Base-by-base conservation (phyloP, 441 rosid species). In the Adansonia rubrostipa region DNA sequence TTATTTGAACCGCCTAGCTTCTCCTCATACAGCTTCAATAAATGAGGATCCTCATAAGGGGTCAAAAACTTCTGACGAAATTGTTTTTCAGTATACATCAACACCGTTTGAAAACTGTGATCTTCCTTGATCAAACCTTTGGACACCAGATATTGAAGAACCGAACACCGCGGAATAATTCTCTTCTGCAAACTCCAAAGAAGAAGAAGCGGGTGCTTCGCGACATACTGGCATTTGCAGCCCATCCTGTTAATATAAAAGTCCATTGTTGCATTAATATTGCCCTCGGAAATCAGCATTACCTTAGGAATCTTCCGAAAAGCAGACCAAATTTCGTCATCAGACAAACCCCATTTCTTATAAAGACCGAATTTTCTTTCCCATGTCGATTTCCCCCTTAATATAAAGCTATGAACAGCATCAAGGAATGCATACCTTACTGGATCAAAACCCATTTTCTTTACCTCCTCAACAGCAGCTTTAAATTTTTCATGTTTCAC, bases 171-270 rank as follows among this genome's bases (percentile, higher is more conserved):
- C 1, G 80, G 84, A 73, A 81, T 13, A 9, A 77, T 5, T 51
- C 78, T 77, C 71, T 77, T 81, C 7, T 68, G 33, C 50, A 73
- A 56, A 61, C 82, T 79, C 3, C 11, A n/a, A 3, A 13, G 2
- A 6, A 82, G 0, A 5, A 82, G 36, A 2, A 0, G 1, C 4
- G 79, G 79, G 2, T 15, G 54, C 1, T 50, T 42, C 5, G 51
- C 79, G 11, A 81, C 5, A n/a, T 0, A 2, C 1, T 53, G 44
- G 19, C 69, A 10, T 36, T 78, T 54, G 1, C 44, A 24, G 1
- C 69, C 74, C 82, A 78, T 63, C 17, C 47, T 57, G 63, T 80
- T 57, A 11, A 83, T 75, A 45, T 77, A 22, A 47, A 74, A 83
- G 8, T 77, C 69, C 83, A 77, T 74, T 1, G 7, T 50, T 0